Base-by-base conservation (phyloP, 176 grass and related monocot genomes). In the Lolium rigidum region DNA sequence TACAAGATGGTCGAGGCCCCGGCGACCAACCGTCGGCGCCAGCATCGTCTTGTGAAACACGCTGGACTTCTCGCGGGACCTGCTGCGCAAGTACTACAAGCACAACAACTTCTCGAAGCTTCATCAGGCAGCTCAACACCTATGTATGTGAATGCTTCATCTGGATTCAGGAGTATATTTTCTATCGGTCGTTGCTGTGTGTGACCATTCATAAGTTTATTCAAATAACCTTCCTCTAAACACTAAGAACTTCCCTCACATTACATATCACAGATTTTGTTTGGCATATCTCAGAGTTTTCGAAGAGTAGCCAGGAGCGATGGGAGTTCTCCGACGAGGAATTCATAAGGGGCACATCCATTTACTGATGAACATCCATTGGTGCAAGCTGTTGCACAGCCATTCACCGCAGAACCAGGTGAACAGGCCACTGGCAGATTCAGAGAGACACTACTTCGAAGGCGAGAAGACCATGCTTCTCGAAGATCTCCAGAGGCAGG, bases 81-180 rank as follows among this genome's bases (percentile, higher is more conserved):
- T 95, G 77, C 86, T 95, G 70, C 93, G 90, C 35, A 91, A 82
- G 82, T 95, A 93, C 83, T 95, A 92, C 93, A 95, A 93, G 88
- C 93, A 95, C 86, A 95, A 91, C 87, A 95, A 95, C 84, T 95
- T 95, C 90, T 95, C 93, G 63, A 95, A n/a, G 93, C 80, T 95
- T 95, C 90, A 93, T 95, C 72, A 82, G 93, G 85, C 93, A 95
- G 88, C 93, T 95, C 79, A 92, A 95, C 70, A 95, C 90, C 56
- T 95, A 95, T 20, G 93, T 95, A n/a, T n/a, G n/a, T n/a, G 84
- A 95, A 90, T 92, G 16, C 10, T n/a, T 6, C 20, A 4, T 21
- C 31, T 2, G n/a, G 7, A 3, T 46, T 46, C n/a, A 4, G n/a
- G n/a, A n/a, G n/a, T n/a, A n/a, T n/a, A n/a, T 7, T 7, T 4